Evolutionary conservation across 805 yeast species (phyloP).

Genomic region (Kuraishia piskuri): DNA sequence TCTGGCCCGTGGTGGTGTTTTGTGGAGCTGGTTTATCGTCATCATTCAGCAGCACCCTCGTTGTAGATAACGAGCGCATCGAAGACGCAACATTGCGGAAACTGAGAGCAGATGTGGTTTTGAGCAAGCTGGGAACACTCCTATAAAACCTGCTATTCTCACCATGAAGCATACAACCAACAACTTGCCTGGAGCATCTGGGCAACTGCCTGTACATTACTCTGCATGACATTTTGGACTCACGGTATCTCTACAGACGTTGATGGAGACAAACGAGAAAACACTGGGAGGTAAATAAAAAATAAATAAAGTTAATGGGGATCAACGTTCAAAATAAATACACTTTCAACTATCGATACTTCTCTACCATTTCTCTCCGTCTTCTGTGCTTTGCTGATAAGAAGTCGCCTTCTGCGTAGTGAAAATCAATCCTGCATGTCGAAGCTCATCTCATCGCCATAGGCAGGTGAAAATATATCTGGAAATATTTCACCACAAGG

Average conservation of each 20-base stretch:
- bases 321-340: too few relatives aligned
- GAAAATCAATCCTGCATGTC: neutral
- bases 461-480: neutral
- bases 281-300: too few relatives aligned
- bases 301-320: too few relatives aligned
- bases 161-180: neutral
- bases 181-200: neutral
- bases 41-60: neutral
- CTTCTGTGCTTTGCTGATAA: too few relatives aligned
- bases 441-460: neutral
- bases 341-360: too few relatives aligned
- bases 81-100: neutral
- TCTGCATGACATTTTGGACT: neutral
- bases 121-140: neutral
- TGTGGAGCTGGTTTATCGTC: neutral
- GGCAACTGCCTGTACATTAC: neutral
- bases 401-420: neutral
- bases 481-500: neutral
- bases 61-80: neutral
- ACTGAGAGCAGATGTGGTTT: neutral
- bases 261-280: too few relatives aligned
- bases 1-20: slow-evolving; percentile 5
- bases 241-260: neutral
- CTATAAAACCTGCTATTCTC: too few relatives aligned
- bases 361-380: too few relatives aligned